These are phyloP conservation scores for Linnemannia hyalina DNA, from an alignment of 192 early-diverging fungal species.

Conservation along the genomic window DNA sequence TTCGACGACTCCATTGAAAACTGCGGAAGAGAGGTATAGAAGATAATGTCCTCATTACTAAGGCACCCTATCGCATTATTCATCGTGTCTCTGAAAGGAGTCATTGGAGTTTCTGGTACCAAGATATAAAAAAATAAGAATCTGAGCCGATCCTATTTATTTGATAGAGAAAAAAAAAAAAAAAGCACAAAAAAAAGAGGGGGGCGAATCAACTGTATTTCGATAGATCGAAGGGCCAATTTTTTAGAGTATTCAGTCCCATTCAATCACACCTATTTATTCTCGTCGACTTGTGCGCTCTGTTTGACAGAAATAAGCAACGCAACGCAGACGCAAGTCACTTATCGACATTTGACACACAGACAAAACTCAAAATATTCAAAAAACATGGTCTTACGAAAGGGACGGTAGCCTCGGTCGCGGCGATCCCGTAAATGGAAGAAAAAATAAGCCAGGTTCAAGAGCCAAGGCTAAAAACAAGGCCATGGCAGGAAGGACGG, in stretches of 20 bases:
- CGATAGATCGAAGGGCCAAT: background rate
- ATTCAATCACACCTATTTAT: background rate
- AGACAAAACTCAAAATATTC: background rate
- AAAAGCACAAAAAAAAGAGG: background rate
- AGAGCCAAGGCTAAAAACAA: background rate
- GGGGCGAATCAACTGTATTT: constrained; percentile 10
- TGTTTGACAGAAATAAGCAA: background rate
- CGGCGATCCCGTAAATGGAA: background rate
- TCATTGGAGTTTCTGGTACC: background rate
- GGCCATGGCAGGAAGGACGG: background rate
- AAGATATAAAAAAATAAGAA: background rate
- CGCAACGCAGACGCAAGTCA: background rate
- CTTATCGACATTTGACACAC: background rate
- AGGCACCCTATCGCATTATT: background rate
- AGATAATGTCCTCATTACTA: background rate
- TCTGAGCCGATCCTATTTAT: background rate
- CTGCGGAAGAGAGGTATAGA: no score
- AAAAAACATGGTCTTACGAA: background rate
- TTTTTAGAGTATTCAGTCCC: constrained; percentile 2
- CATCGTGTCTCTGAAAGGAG: background rate
- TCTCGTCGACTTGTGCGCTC: background rate
- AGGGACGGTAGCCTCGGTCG: background rate
- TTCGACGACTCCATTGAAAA: no score
- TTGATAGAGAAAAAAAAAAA: background rate
- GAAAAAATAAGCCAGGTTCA: background rate